Evolutionary conservation across 106 monocot species (phyloP), one percentile per base, ranked within the genome.

Genomic region (Acanthochlamys bracteata): DNA sequence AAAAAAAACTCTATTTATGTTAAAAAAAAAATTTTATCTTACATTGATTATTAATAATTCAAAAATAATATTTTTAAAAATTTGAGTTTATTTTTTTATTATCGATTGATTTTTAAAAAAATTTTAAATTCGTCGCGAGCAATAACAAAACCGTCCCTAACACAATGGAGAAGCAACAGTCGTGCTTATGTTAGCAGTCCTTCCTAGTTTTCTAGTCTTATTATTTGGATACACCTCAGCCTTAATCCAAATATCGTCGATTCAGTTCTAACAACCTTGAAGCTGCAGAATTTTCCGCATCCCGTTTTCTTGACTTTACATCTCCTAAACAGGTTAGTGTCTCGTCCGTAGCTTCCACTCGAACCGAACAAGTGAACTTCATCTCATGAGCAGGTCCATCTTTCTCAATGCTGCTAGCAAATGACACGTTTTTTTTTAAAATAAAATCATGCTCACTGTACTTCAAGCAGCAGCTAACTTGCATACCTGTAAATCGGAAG

Each of bases 251-350:
- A 80, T 57, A 80, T 80, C 14, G 68, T 75, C 12, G 80, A 80
- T 24, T 75, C 80, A 20, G 75, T 60, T 51, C 80, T 66, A 25
- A 80, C 75, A 54, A n/a, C 43, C 70, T 76, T 22, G 45, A 69
- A 21, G 84, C 80, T 40, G 84, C 84, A 4, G 80, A 69, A 69
- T 71, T 80, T 57, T 80, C 76, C 4, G 84, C 73, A 66, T 80
- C 73, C 54, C 70, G 80, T 22, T 73, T 66, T 42, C 61, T 76
- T 13, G 80, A 67, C 57, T 53, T 80, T 1, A 2, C 24, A 22
- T 76, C 80, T 15, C 84, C 74, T 9, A 59, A 41, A 14, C 58
- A 41, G 13, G 57, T 26, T 42, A 66, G 60, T 33, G 16, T 39
- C 7, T 7, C 41, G 24, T 25, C 11, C 45, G 67, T 8, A 7